Base-by-base conservation (phyloP, 2,329 filamentous ascomycete species). In the Scedosporium minutisporum region DNA sequence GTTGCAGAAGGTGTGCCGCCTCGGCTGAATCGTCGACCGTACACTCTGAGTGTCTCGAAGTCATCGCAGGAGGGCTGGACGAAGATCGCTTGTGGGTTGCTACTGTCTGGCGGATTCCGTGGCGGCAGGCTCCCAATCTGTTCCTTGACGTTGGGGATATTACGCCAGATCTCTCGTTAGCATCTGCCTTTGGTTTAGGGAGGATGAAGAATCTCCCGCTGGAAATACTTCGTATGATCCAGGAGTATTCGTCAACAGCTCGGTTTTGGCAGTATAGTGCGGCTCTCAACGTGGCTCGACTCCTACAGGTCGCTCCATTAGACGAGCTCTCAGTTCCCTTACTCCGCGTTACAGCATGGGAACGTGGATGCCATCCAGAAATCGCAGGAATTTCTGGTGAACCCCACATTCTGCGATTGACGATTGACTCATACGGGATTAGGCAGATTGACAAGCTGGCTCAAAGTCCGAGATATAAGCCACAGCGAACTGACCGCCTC, bases 391-490 rank as follows among this genome's bases (percentile, higher is more conserved):
- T 4, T 12, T 16, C 27, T 4, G 42, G 63, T 44, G 5, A 44
- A 10, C 62, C 63, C 16, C 63, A 59, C 29, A 38, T 65, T 16
- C 27, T 64, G 25, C 64, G 63, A 48, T 62, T 66, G 23, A 66
- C 65, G 18, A 66, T 66, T 62, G 65, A 65, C 38, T 62, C 63
- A 10, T 33, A 60, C 55, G 65, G 64, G 48, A 66, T 66, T 14
- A 58, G 23, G 51, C 41, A 61, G 23, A 57, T 66, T 12, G 42
- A 65, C 61, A 65, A 62, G 48, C 63, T 66, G 25, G 41, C 61
- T 33, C 14, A 33, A 25, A 58, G 25, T 4, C 25, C 25, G 21
- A 4, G 12, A 58, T 58, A 58, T 14, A 16, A 58, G 38, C 23
- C 16, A 12, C 55, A 25, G 12, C 55, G 55, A 38, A 58, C 23